Evolutionary conservation across 306 rosid species (phyloP), one percentile per base, ranked within the genome.

Genomic region (Castanospermum australe): DNA sequence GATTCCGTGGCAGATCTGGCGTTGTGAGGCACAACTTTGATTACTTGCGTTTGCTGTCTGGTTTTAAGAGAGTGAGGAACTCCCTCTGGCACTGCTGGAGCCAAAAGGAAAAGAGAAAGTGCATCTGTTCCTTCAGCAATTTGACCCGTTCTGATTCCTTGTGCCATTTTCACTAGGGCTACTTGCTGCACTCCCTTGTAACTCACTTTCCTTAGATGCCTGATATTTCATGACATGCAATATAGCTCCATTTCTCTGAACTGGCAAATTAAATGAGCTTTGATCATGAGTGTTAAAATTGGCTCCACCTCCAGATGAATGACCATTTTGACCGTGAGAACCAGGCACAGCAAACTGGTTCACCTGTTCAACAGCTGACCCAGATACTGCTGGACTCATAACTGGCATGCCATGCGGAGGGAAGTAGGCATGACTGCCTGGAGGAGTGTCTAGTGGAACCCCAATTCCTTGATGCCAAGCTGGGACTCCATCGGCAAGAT

Each of bases 21-120:
- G 62, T 88, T 90, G 69, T 90, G 90, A 0, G 94, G 94, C 47
- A 90, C 94, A 42, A 90, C 92, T 79, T 76, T 86, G 74, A 90
- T 88, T n/a, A 71, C 92, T 14, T 83, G 86, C 10, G 33, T 78
- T 6, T 56, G 84, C 70, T 56, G 82, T 59, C 75, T 81, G 2
- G 61, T 38, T 5, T 73, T 78, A n/a, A 22, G n/a, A 15, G 86
- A 52, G 71, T 79, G 86, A 21, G 76, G 44, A 57, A 62, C 84
- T 59, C 48, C 82, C 66, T 76, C 87, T 4, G 65, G 76, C 61
- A 33, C 44, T 0, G 20, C 80, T 0, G 85, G 74, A 48, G 66
- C 73, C 18, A 30, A n/a, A 25, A 84, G 85, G 50, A 82, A 73
- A 45, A 62, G 83, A 15, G 76, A 76, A 39, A 79, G 82, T 22